Conservation (phyloP, 495 filamentous ascomycete species). For the Xylaria flabelliformis region DNA sequence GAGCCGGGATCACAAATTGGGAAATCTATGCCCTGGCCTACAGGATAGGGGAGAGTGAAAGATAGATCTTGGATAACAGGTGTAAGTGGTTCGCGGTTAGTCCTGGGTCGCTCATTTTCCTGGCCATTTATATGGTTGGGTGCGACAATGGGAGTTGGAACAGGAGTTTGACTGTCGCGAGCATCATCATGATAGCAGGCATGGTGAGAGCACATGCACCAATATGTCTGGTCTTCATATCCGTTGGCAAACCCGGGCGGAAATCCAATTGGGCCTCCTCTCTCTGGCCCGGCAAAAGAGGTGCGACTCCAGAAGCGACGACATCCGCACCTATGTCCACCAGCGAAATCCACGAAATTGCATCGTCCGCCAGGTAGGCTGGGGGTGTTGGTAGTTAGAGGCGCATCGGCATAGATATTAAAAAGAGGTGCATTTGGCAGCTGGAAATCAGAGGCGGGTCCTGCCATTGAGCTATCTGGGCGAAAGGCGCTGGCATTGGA, state of each 20-base stretch:
- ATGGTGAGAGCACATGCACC: constrained; percentile 76
- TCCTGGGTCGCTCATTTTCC: constrained; percentile 53
- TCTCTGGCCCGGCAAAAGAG: constrained; percentile 31
- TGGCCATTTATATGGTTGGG: constrained; percentile 43
- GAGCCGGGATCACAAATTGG: constrained; percentile 38
- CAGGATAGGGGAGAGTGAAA: constrained; percentile 40
- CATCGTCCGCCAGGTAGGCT: constrained; percentile 63
- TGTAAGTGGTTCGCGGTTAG: constrained; percentile 51
- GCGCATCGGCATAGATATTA: constrained; percentile 56
- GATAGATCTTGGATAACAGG: constrained; percentile 49
- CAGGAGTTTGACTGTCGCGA: constrained; percentile 38
- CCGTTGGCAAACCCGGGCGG: constrained; percentile 37
- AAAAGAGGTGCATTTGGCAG: constrained; percentile 52
- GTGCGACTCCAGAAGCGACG: constrained; percentile 67
- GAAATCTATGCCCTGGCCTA: constrained; percentile 45
- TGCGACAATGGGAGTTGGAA: constrained; percentile 26
- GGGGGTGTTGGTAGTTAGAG: constrained; percentile 37
- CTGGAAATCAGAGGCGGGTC: constrained; percentile 49
- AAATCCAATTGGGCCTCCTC: constrained; percentile 36
- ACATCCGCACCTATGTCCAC: constrained; percentile 65
- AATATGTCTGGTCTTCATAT: constrained; percentile 49
- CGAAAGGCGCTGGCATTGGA: constrained; percentile 40
- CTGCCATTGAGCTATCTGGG: constrained; percentile 55
- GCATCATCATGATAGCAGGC: constrained; percentile 70
- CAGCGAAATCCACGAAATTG: constrained; percentile 63